These are phyloP conservation scores for Sporisorium scitamineum DNA, from an alignment of 1,284 basidiomycete genomes.

Conservation along the genomic window DNA sequence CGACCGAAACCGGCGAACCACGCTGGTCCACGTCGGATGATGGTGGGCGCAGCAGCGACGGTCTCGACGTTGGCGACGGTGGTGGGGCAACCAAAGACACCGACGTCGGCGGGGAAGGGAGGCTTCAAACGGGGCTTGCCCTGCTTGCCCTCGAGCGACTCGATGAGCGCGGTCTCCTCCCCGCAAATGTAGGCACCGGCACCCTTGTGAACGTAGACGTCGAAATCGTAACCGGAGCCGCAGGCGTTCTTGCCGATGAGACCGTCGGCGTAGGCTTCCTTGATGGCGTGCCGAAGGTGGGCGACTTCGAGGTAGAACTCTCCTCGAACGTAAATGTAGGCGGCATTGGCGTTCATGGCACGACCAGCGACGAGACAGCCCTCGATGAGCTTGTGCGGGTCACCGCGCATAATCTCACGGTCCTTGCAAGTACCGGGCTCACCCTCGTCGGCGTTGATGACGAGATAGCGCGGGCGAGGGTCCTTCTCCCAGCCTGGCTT, in stretches of 20 bases:
- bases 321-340: constrained; percentile 99
- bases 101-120: constrained; percentile 99
- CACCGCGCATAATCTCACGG: constrained; percentile 95
- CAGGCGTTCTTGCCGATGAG: constrained; percentile 92
- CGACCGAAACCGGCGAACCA: constrained; percentile 96
- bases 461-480: constrained; percentile 89
- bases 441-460: constrained; percentile 98
- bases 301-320: constrained; percentile 96
- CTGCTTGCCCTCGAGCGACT: constrained; percentile 95
- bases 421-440: constrained; percentile 99
- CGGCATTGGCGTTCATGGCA: constrained; percentile 95
- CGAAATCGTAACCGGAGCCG: constrained; percentile 90
- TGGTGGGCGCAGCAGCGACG: constrained; percentile 95
- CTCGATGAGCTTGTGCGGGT: constrained; percentile 97
- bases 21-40: constrained; percentile 86
- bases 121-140: constrained; percentile 98
- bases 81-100: constrained; percentile 94
- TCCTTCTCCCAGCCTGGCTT: constrained; percentile 98
- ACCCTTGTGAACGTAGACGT: constrained; percentile 96
- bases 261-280: constrained; percentile 93
- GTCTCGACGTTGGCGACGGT: constrained; percentile 99
- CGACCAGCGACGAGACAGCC: constrained; percentile 98
- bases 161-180: constrained; percentile 97
- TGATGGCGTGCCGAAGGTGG: constrained; percentile 92
- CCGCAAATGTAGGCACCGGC: constrained; percentile 99